Evolutionary conservation across 768 basidiomycete species (phyloP), one percentile per base, ranked within the genome.

Genomic region (Suillus decipiens): DNA sequence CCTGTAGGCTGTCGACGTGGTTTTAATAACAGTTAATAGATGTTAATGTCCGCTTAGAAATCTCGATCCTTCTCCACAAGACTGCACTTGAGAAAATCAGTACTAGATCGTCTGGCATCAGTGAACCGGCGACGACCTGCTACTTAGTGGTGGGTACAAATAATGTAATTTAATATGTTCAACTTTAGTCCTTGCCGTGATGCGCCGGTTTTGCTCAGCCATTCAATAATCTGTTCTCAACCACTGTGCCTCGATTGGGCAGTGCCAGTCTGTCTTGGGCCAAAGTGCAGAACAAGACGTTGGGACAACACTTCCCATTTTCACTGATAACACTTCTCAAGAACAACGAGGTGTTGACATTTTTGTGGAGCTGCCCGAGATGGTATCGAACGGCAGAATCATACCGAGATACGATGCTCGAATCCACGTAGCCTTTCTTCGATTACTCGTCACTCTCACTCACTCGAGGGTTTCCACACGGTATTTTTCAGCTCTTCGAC

Each of bases 41-140:
- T 8, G 15, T 56, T 56, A 56, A 56, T 56, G 24, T 41, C 56
- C 56, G 56, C 39, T 39, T 41, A 42, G 39, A 57, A 57, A 57
- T 7, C 2, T 37, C 56, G 56, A 14, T 39, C 24, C 56, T 57
- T 39, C 37, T 17, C 15, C 37, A 24, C 15, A 37, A 28, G 2
- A 55, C 36, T 11, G 34, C n/a, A 24, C 55, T 57, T 36, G 36
- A 55, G 36, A 55, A 54, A 22, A 22, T 6, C 31, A 54, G 33
- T 3, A 3, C 15, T 10, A 54, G 51, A 22, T 15, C n/a, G 15
- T 24, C 34, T 22, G n/a, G 37, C n/a, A 15, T 55, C n/a, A 22
- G 14, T 3, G 47, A n/a, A n/a, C n/a, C 28, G 28, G 28, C 28
- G 3, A 28, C 48, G 5, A 5, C 28, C 9, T 19, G 28, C 28